Conservation (phyloP, 2,329 filamentous ascomycete genomes). For the Aspergillus hortae region DNA sequence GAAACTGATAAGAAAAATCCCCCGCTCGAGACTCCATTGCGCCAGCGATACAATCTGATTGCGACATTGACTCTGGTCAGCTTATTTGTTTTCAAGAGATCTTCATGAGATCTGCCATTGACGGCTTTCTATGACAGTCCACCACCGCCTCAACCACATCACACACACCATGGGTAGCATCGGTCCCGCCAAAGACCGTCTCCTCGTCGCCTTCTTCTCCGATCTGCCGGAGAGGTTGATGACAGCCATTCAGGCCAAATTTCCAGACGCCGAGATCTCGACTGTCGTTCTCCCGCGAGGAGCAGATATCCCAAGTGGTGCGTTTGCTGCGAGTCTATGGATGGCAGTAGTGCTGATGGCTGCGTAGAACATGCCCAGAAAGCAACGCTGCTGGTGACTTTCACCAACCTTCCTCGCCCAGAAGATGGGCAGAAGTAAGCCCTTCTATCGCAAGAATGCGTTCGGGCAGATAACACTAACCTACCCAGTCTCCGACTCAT, state of each 20-base stretch:
- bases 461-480: neutral
- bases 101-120: neutral
- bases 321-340: neutral
- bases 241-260: constrained; percentile 17
- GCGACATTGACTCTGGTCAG: neutral
- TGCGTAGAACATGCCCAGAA: constrained; percentile 19
- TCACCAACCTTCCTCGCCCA: constrained; percentile 21
- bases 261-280: constrained; percentile 20
- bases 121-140: neutral
- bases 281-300: constrained; percentile 11
- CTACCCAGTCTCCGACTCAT: constrained; percentile 44
- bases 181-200: constrained; percentile 12
- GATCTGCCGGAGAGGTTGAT: constrained; percentile 15
- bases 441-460: too few relatives aligned
- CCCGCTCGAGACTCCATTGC: too few relatives aligned
- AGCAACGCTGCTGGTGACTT: constrained; percentile 25
- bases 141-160: neutral
- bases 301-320: constrained; percentile 22
- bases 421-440: constrained; percentile 27
- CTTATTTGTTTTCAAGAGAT: too few relatives aligned
- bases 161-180: constrained; percentile 22
- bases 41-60: too few relatives aligned
- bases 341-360: neutral
- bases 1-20: too few relatives aligned
- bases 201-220: constrained; percentile 21